phyloP scores from a whole-genome alignment of 306 rosid genomes.

The Trifolium repens region DNA sequence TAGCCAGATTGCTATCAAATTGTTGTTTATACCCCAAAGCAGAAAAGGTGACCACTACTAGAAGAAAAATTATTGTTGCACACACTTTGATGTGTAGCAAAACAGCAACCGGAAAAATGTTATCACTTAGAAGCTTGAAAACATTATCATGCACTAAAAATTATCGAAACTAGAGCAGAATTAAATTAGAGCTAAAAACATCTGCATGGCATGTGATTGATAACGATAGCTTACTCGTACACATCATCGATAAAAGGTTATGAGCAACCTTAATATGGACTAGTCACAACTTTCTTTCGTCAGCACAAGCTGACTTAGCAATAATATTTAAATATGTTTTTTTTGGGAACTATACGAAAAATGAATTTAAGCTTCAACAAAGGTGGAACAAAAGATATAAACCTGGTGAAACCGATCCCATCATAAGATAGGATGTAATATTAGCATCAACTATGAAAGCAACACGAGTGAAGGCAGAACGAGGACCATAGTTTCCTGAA shows the following conservation, averaged over 20 bases:
- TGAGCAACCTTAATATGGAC: conserved; percentile 1
- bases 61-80: not conserved
- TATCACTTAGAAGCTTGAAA: conserved; percentile 9
- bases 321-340: not conserved
- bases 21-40: conserved; percentile 5
- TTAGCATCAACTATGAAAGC: conserved; percentile 96
- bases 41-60: not conserved
- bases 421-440: conserved; percentile 97
- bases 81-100: conserved; percentile 5
- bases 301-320: conserved; percentile 12
- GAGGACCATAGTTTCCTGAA: conserved; percentile 58
- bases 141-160: conserved; percentile 17
- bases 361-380: conserved; percentile 27
- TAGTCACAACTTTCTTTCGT: not conserved
- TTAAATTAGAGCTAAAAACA: conserved; percentile 4
- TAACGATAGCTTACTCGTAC: conserved; percentile 21
- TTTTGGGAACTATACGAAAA: conserved; percentile 19
- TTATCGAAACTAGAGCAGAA: not conserved
- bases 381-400: conserved; percentile 42
- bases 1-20: conserved; percentile 11
- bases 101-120: conserved; percentile 24
- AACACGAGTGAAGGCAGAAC: conserved; percentile 68
- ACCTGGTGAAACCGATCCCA: conserved; percentile 99
- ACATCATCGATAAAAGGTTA: conserved; percentile 3
- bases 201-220: not conserved